Base-by-base conservation (phyloP, 163 green algal species). In the Scenedesmus sp. region DNA sequence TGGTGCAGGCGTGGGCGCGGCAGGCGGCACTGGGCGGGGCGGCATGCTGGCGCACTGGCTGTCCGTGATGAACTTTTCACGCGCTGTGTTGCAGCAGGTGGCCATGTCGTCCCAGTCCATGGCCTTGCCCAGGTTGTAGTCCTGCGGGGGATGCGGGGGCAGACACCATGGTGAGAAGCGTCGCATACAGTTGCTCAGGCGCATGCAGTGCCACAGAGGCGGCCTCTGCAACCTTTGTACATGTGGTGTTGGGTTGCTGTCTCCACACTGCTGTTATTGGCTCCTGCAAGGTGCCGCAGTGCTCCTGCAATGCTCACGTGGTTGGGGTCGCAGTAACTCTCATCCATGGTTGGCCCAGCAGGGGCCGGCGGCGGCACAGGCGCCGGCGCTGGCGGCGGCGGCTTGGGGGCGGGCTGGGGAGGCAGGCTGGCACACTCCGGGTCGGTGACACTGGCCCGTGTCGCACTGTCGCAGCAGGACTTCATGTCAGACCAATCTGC, bases 361-460 rank as follows among this genome's bases (percentile, higher is more conserved):
- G 76, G 76, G 12, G 12, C 46, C 9, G 77, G 77, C 34, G 77
- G 77, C 13, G 77, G 77, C 77, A 85, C 77, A 10, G 77, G 77
- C 26, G 77, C 77, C 4, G 87, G n/a, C 13, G 59, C 83, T 20
- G 83, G n/a, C 57, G 83, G 23, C 20, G 57, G 54, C 67, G 34
- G 26, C 62, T 70, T 83, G 4, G 64, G 2, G 20, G 85, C 13
- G 9, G 87, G 87, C 6, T 60, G 26, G 2, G 87, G 73, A 52
- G 87, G 87, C 73, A 91, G 34, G 87, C n/a, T 86, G 56, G 15
- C 74, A 64, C 87, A 91, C 12, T 86, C 87, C 13, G 73, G 67
- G 73, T 86, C 87, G 54, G 46, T 34, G 1, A 76, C 46, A 8
- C 82, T 86, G 46, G 23, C 18, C 13, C 16, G 70, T 3, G 70